A percentile compares a stretch with the other conserved stretches of the same genome.
These are phyloP conservation scores for Chaetoceros tenuissimus DNA, from an alignment of 108 stramenopile genomes.

Conservation along the genomic window DNA sequence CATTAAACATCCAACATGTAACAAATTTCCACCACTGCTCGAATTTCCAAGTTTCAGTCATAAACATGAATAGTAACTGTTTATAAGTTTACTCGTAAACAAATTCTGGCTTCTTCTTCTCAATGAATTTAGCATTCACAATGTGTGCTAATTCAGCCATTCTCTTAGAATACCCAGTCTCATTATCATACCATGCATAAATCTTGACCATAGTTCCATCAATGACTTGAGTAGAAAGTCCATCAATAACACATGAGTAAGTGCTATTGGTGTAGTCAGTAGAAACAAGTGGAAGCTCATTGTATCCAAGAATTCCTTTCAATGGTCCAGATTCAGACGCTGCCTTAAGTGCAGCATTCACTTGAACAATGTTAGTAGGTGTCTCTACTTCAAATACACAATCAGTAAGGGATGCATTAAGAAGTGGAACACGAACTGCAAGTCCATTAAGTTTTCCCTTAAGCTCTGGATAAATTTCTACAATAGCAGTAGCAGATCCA, in stretches of 20 bases:
- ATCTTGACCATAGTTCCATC: constrained; percentile 89
- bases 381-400: constrained; percentile 79
- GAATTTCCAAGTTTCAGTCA: no score
- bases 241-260: constrained; percentile 82
- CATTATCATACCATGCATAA: constrained; percentile 93
- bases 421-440: constrained; percentile 86
- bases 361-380: constrained; percentile 63
- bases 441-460: constrained; percentile 92
- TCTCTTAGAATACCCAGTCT: constrained; percentile 87
- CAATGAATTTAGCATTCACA: constrained; percentile 2
- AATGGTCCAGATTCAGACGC: constrained; percentile 74
- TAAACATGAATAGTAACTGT: no score
- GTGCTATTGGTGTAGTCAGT: constrained; percentile 91
- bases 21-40: no score
- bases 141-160: constrained; percentile 78
- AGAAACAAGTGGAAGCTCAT: constrained; percentile 74
- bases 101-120: neutral
- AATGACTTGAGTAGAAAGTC: constrained; percentile 87
- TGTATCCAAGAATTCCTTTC: constrained; percentile 85
- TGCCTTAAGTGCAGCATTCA: constrained; percentile 75
- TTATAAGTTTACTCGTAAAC: neutral
- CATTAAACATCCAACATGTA: no score
- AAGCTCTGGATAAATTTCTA: constrained; percentile 91
- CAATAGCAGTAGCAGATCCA: constrained; percentile 89
- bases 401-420: constrained; percentile 86